These are phyloP conservation scores for Ramaria rubella DNA, from an alignment of 768 basidiomycete genomes.

Conservation along the genomic window DNA sequence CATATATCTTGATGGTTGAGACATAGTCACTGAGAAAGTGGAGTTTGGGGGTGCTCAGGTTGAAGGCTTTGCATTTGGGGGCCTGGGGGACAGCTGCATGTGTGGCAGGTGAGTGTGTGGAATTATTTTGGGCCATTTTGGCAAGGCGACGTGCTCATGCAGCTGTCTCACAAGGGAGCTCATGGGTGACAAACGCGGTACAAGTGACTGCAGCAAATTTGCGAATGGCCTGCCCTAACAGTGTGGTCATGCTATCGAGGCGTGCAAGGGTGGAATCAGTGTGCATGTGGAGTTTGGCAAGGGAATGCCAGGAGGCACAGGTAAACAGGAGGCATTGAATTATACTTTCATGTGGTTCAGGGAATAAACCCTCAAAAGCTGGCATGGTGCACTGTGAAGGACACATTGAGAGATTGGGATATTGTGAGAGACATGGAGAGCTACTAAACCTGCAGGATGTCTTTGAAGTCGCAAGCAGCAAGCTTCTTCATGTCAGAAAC, in stretches of 20 bases:
- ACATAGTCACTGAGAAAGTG: slow-evolving; percentile 33
- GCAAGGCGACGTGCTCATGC: slow-evolving; percentile 20
- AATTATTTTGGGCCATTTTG: not conserved
- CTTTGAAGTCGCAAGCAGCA: slow-evolving; percentile 36
- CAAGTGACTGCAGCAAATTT: slow-evolving; percentile 27
- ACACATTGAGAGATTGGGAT: not conserved
- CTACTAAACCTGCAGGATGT: slow-evolving; percentile 33
- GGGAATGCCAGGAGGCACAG: slow-evolving; percentile 30
- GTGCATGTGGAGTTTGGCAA: slow-evolving; percentile 36
- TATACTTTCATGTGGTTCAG: slow-evolving; percentile 17
- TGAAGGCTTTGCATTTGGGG: not conserved
- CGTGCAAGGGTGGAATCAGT: slow-evolving; percentile 25
- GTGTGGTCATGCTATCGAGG: slow-evolving; percentile 18
- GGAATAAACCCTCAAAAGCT: slow-evolving; percentile 27
- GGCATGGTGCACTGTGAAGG: slow-evolving; percentile 29
- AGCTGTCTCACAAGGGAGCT: slow-evolving; percentile 33
- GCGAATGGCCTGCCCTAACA: slow-evolving; percentile 26
- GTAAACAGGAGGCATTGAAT: slow-evolving; percentile 30
- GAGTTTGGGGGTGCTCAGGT: slow-evolving; percentile 23
- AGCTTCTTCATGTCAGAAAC: slow-evolving; percentile 31
- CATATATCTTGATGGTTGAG: slow-evolving; percentile 20
- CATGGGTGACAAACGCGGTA: slow-evolving; percentile 21
- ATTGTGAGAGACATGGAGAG: not conserved
- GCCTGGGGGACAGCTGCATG: not conserved
- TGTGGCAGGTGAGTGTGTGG: not conserved